phyloP scores from a whole-genome alignment of 805 yeast species.

The Starmerella potacharoeniae region DNA sequence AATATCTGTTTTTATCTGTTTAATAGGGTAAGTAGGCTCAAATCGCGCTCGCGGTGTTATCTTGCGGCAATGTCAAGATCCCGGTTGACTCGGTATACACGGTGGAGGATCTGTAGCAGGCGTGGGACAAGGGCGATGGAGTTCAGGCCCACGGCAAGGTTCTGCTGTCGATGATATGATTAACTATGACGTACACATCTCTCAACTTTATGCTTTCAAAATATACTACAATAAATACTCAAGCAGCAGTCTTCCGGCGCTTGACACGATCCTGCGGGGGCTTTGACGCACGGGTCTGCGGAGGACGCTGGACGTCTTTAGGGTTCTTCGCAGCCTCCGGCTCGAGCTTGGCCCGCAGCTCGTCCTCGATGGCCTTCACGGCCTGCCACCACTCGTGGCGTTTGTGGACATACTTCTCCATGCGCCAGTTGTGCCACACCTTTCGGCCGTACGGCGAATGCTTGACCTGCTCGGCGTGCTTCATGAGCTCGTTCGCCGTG shows the following conservation, averaged over 20 bases:
- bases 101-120: conserved; percentile 41
- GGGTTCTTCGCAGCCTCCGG: background rate
- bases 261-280: background rate
- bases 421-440: conserved; percentile 92
- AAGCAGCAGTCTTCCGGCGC: conserved; percentile 3
- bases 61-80: conserved; percentile 35
- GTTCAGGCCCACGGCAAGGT: conserved; percentile 57
- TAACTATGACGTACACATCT: too few species aligned
- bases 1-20: conserved; percentile 20
- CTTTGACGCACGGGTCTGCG: background rate
- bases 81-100: conserved; percentile 44
- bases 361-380: conserved; percentile 28
- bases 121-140: conserved; percentile 37
- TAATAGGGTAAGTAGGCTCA: conserved; percentile 31
- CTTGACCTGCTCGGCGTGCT: conserved; percentile 57
- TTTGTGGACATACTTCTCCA: conserved; percentile 67
- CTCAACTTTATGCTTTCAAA: too few species aligned
- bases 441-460: conserved; percentile 76
- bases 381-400: conserved; percentile 68
- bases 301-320: background rate
- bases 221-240: background rate
- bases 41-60: conserved; percentile 37
- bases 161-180: conserved; percentile 30
- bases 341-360: conserved; percentile 15
- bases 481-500: conserved; percentile 54